Conservation (phyloP, 73 alveolate species). For the Paramecium primaurelia region DNA sequence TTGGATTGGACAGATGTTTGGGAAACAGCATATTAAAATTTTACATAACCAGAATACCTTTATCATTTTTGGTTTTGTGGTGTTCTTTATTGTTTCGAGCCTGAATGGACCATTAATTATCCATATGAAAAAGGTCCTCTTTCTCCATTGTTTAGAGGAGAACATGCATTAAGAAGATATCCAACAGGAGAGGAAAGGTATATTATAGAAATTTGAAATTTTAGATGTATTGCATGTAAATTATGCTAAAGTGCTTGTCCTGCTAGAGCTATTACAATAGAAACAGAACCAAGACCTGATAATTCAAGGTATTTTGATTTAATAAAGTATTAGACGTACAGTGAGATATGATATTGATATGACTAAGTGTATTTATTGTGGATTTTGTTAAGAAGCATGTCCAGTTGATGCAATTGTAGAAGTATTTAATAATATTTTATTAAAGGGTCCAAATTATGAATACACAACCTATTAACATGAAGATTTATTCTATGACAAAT, state of each 20-base stretch:
- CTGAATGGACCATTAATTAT: conserved; percentile 79
- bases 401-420: conserved; percentile 95
- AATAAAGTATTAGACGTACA: conserved; percentile 63
- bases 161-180: conserved; percentile 90
- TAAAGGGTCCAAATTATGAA: conserved; percentile 79
- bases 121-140: conserved; percentile 93
- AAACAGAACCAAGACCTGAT: conserved; percentile 93
- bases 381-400: conserved; percentile 91
- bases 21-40: conserved; percentile 53
- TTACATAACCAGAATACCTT: conserved; percentile 58
- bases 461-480: conserved; percentile 75
- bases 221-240: conserved; percentile 90
- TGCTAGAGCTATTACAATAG: conserved; percentile 86
- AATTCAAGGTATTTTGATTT: conserved; percentile 58
- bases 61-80: conserved; percentile 65
- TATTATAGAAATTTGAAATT: background rate
- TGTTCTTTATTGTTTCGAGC: conserved; percentile 62
- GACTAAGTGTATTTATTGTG: conserved; percentile 92
- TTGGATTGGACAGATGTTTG: conserved; percentile 64
- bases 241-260: conserved; percentile 92
- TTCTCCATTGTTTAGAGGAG: conserved; percentile 90
- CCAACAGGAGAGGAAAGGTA: conserved; percentile 90
- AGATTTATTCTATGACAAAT: conserved; percentile 81
- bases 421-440: conserved; percentile 15
- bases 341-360: conserved; percentile 87